phyloP scores from a whole-genome alignment of 345 rosid species.

The Eucalyptus marginata region DNA sequence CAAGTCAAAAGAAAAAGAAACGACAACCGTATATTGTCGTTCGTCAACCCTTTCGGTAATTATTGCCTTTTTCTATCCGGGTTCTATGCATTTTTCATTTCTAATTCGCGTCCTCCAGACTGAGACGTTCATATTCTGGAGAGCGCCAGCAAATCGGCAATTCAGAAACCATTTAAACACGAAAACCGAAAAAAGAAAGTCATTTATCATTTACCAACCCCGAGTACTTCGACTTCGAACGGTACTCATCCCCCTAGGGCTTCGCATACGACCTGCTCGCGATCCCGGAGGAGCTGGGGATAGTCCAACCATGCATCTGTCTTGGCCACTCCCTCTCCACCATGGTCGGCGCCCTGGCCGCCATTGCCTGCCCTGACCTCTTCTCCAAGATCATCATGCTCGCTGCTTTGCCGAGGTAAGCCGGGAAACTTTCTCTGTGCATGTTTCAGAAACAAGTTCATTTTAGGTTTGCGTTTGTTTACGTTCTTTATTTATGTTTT shows the following conservation, averaged over 20 bases:
- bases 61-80: not conserved
- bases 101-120: not conserved
- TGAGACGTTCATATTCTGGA: not conserved
- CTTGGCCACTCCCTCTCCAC: constrained; percentile 78
- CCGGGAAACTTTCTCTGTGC: not conserved
- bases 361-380: constrained; percentile 70
- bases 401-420: constrained; percentile 60
- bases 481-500: too few relatives aligned
- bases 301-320: constrained; percentile 36
- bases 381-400: constrained; percentile 58
- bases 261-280: constrained; percentile 62
- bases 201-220: constrained; percentile 28
- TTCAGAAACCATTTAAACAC: not conserved
- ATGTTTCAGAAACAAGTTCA: not conserved
- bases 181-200: not conserved
- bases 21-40: not conserved
- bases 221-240: constrained; percentile 59
- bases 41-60: not conserved
- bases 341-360: constrained; percentile 67
- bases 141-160: not conserved
- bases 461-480: too few relatives aligned
- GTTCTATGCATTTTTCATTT: not conserved
- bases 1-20: not conserved
- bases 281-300: constrained; percentile 48
- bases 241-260: constrained; percentile 65